Conservation (phyloP, 192 early-diverging fungal genomes). For the Coemansia sp. region DNA sequence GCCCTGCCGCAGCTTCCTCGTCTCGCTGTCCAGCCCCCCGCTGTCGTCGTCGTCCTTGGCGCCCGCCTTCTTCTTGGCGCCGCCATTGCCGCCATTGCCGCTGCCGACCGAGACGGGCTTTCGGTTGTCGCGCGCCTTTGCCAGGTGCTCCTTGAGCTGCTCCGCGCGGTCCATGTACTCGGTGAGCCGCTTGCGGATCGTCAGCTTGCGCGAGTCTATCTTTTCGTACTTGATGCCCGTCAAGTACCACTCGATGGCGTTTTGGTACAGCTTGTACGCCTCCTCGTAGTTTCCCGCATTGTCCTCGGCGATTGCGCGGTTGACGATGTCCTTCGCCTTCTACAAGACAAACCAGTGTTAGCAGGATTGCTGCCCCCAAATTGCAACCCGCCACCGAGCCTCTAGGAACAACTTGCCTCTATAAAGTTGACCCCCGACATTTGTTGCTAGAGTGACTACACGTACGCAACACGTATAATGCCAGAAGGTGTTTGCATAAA, state of each 20-base stretch:
- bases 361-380: neutral
- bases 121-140: slow-evolving; percentile 66
- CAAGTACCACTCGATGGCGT: slow-evolving; percentile 92
- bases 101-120: slow-evolving; percentile 62
- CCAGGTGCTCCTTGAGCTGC: slow-evolving; percentile 84
- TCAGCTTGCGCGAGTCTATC: slow-evolving; percentile 81
- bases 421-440: slow-evolving; percentile 16
- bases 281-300: slow-evolving; percentile 83
- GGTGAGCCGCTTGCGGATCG: slow-evolving; percentile 83
- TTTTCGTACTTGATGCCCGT: slow-evolving; percentile 98
- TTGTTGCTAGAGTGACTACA: neutral
- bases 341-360: slow-evolving; percentile 15
- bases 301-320: slow-evolving; percentile 92
- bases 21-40: slow-evolving; percentile 72
- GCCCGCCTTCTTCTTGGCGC: slow-evolving; percentile 50
- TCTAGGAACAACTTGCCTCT: slow-evolving; percentile 10
- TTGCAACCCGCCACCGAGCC: too few relatives aligned
- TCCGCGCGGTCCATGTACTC: slow-evolving; percentile 95
- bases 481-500: neutral
- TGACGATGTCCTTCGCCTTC: slow-evolving; percentile 92
- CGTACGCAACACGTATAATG: neutral
- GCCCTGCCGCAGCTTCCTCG: slow-evolving; percentile 70
- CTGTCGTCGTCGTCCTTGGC: slow-evolving; percentile 42
- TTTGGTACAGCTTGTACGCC: slow-evolving; percentile 85
- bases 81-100: slow-evolving; percentile 23